Evolutionary conservation across 257 asterid species (phyloP).

Genomic region (Lycium ferocissimum): DNA sequence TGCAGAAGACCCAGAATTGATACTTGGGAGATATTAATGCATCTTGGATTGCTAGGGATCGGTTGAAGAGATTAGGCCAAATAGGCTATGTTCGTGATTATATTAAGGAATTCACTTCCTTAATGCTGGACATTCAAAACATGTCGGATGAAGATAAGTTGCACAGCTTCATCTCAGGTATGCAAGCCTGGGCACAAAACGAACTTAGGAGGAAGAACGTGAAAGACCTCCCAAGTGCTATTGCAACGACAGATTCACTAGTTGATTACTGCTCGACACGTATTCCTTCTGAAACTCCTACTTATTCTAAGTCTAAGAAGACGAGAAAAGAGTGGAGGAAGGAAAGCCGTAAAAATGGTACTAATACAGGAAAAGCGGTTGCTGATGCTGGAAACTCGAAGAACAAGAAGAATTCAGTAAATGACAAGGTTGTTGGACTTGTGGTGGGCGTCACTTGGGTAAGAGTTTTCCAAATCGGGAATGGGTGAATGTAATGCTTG

Average conservation of each 20-base stretch:
- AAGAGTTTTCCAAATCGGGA: background rate
- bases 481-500: background rate
- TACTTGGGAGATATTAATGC: background rate
- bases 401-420: no score
- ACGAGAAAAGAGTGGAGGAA: no score
- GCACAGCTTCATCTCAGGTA: background rate
- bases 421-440: background rate
- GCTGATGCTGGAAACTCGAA: no score
- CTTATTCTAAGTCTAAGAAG: no score
- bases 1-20: no score
- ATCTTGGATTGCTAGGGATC: background rate
- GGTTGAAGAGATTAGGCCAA: background rate
- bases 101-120: background rate
- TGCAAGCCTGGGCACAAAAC: background rate
- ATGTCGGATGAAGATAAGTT: conserved; percentile 18
- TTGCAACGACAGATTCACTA: no score
- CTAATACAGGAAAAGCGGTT: no score
- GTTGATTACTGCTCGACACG: no score
- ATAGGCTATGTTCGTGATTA: background rate
- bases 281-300: no score
- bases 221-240: background rate
- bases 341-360: no score
- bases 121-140: conserved; percentile 11
- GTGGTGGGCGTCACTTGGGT: background rate
- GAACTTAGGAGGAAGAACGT: background rate